Evolutionary conservation across 495 filamentous ascomycete genomes (phyloP).

Genomic region (Echria macrotheca): DNA sequence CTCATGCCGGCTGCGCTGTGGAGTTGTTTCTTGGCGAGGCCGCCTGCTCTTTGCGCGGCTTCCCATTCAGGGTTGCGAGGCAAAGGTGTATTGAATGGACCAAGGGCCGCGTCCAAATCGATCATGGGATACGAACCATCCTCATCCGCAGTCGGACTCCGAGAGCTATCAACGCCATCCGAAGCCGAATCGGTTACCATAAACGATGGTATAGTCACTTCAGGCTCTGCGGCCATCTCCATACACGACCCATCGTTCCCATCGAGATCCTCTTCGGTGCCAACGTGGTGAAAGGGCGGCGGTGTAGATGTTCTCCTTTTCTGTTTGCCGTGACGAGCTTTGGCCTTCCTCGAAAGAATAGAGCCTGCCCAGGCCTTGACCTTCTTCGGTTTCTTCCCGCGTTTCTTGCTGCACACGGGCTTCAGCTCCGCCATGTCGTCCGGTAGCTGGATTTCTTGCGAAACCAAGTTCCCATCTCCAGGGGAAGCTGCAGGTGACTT

Average conservation of each 20-base stretch:
- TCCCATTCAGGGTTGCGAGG: conserved; percentile 54
- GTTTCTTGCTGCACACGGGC: conserved; percentile 43
- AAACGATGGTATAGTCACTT: conserved; percentile 23
- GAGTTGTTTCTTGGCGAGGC: conserved; percentile 65
- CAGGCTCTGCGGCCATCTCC: conserved; percentile 18
- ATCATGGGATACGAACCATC: conserved; percentile 72
- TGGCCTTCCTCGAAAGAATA: conserved; percentile 64
- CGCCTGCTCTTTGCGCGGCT: conserved; percentile 50
- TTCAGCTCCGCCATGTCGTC: conserved; percentile 12
- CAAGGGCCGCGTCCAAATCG: conserved; percentile 92
- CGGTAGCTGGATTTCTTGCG: conserved; percentile 11
- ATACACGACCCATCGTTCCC: conserved; percentile 17
- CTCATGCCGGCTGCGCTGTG: conserved; percentile 80
- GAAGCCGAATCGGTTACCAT: conserved; percentile 18
- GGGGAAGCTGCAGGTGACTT: conserved; percentile 6
- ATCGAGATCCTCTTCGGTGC: conserved; percentile 16
- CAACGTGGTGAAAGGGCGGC: conserved; percentile 24
- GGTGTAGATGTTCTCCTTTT: conserved; percentile 39
- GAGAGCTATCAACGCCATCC: conserved; percentile 11
- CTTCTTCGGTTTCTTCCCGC: conserved; percentile 66
- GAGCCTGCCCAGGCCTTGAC: conserved; percentile 77
- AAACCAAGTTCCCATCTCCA: too few relatives aligned
- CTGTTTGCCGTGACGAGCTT: conserved; percentile 36
- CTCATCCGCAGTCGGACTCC: conserved; percentile 36
- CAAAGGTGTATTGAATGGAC: conserved; percentile 81